Base-by-base conservation (phyloP, 345 rosid species). In the Moringa oleifera region DNA sequence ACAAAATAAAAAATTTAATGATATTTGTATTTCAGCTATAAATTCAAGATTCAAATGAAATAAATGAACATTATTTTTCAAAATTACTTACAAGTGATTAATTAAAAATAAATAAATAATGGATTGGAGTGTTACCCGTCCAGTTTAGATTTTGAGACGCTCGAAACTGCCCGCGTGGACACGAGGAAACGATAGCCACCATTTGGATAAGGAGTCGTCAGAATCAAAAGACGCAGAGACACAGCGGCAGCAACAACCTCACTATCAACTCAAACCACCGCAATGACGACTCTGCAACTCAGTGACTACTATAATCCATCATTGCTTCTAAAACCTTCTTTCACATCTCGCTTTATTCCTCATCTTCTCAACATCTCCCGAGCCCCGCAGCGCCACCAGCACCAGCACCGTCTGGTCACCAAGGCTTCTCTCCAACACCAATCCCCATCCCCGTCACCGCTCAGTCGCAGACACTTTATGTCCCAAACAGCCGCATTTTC, bases 401-500 rank as follows among this genome's bases (percentile, higher is more conserved):
- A n/a, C n/a, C 76, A 67, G 23, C 71, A 64, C 31, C 82, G 73
- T 21, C 64, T 74, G 22, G 51, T 59, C 52, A 58, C 77, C 53
- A 76, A 70, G 36, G 83, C 85, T 25, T 73, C 75, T 49, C 71
- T 70, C 67, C 61, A 67, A 11, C 62, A 71, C 15, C 69, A 74
- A 0, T 66, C 71, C 0, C 59, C 75, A 4, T 71, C 74, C 0
- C 55, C 69, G n/a, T 56, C 73, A 15, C 23, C 71, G 28, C 52
- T 81, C 23, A 75, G 20, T 64, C 90, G 88, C 15, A 71, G 90
- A 17, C 65, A 77, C 7, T 66, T 88, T 58, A 57, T 83, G 1
- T 81, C 82, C 52, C 91, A 85, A 56, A 64, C 87, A 0, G 82
- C 86, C 0, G 74, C 91, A 0, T 47, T 79, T 45, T 74, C 86